phyloP scores from a whole-genome alignment of 176 grass and related monocot species.

The Themeda triandra region DNA sequence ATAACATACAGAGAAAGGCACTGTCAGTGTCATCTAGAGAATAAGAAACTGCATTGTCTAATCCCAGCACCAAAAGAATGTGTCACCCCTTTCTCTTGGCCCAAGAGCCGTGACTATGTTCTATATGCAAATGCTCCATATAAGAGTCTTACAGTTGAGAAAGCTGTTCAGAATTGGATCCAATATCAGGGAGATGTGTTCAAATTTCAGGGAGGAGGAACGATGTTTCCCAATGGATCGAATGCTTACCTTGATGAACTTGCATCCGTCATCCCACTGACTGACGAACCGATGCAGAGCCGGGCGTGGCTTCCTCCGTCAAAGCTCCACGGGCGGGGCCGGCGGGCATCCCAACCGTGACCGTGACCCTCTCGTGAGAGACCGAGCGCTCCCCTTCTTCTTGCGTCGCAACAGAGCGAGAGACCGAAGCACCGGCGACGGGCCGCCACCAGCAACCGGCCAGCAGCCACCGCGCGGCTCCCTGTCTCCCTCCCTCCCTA shows the following conservation, averaged over 20 bases:
- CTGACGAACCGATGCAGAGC: too few species aligned
- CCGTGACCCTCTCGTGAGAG: too few species aligned
- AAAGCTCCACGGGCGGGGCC: too few species aligned
- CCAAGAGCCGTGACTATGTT: conserved; percentile 81
- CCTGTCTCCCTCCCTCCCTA: too few species aligned
- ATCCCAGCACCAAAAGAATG: conserved; percentile 80
- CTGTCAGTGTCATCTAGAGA: conserved; percentile 63
- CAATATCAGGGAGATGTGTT: conserved; percentile 70
- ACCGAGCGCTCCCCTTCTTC: too few species aligned
- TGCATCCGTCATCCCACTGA: conserved; percentile 63
- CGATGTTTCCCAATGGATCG: conserved; percentile 74
- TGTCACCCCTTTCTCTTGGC: conserved; percentile 70
- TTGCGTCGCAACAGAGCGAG: too few species aligned
- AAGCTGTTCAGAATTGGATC: conserved; percentile 77
- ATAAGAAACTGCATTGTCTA: conserved; percentile 70
- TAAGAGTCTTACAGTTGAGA: conserved; percentile 61
- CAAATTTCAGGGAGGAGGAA: conserved; percentile 73
- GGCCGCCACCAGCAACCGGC: too few species aligned
- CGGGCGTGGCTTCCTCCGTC: too few species aligned
- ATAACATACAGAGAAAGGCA: conserved; percentile 78
- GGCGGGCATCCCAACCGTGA: too few species aligned
- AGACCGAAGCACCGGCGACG: too few species aligned
- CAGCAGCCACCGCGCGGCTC: too few species aligned
- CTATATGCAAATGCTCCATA: conserved; percentile 73
- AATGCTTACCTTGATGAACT: conserved; percentile 77